Evolutionary conservation across 1,139 yeast species (phyloP).

Genomic region (Cylindricascospora bacillispora): DNA sequence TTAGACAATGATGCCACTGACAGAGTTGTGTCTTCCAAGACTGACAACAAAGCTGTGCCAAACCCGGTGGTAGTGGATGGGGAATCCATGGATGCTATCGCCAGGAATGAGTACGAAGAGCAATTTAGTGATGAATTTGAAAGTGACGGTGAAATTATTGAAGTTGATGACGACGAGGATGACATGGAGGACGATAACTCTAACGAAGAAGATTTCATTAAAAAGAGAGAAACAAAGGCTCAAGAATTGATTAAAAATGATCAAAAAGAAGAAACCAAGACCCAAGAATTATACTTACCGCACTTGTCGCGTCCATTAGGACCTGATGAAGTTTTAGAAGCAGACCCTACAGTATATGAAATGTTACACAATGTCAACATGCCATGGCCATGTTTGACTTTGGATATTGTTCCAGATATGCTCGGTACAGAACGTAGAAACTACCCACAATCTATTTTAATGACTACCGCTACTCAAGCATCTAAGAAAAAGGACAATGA

Average conservation of each 20-base stretch:
- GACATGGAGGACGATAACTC: constrained; percentile 36
- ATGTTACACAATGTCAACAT: constrained; percentile 89
- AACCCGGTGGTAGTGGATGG: constrained; percentile 21
- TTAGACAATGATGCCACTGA: constrained; percentile 30
- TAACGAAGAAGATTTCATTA: constrained; percentile 19
- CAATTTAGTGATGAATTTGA: constrained; percentile 93
- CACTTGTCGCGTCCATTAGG: constrained; percentile 83
- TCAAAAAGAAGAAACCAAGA: constrained; percentile 17
- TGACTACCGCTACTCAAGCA: constrained; percentile 94
- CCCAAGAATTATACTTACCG: constrained; percentile 53
- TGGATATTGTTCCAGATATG: constrained; percentile 77
- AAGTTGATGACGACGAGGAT: constrained; percentile 58
- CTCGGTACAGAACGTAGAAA: constrained; percentile 81
- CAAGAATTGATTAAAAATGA: constrained; percentile 27
- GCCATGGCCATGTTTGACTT: constrained; percentile 95
- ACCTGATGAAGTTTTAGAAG: constrained; percentile 91
- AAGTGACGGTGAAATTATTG: constrained; percentile 82
- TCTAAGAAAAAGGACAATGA: constrained; percentile 78
- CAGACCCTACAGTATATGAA: constrained; percentile 91
- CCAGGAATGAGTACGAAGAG: constrained; percentile 87
- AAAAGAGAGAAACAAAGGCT: constrained; percentile 25
- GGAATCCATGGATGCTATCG: constrained; percentile 41
- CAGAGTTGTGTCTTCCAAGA: constrained; percentile 29
- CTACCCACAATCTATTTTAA: constrained; percentile 77
- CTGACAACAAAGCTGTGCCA: constrained; percentile 26